These are phyloP conservation scores for Stellera chamaejasme DNA, from an alignment of 345 rosid species.

Conservation along the genomic window DNA sequence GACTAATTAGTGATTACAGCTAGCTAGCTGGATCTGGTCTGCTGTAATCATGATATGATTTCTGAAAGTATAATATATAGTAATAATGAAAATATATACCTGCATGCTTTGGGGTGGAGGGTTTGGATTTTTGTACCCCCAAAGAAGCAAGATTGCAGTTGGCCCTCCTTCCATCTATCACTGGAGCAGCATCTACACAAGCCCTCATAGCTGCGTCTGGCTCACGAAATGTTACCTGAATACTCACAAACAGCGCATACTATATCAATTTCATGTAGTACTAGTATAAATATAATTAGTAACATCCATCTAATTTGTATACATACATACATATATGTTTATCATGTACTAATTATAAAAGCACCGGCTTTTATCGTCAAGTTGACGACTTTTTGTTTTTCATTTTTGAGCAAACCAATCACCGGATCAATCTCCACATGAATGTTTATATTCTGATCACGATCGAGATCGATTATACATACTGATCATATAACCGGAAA, in stretches of 20 bases:
- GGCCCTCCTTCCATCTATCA: slow-evolving; percentile 96
- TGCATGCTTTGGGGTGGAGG: slow-evolving; percentile 72
- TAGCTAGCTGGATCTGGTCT: too few relatives aligned
- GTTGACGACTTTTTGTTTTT: too few relatives aligned
- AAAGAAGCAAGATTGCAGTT: slow-evolving; percentile 93
- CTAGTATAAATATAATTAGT: too few relatives aligned
- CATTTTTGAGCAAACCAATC: background rate
- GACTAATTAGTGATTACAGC: too few relatives aligned
- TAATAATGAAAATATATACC: slow-evolving; percentile 27
- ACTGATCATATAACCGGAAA: background rate
- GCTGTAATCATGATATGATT: too few relatives aligned
- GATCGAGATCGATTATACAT: slow-evolving; percentile 10
- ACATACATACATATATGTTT: too few relatives aligned
- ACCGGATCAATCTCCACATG: slow-evolving; percentile 12
- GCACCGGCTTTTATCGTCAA: too few relatives aligned
- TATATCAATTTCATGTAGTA: background rate
- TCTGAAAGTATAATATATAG: too few relatives aligned
- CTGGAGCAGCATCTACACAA: slow-evolving; percentile 89
- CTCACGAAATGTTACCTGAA: slow-evolving; percentile 84
- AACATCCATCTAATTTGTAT: too few relatives aligned
- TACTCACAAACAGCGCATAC: slow-evolving; percentile 6
- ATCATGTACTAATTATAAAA: background rate
- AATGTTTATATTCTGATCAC: too few relatives aligned
- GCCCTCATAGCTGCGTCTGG: slow-evolving; percentile 95
- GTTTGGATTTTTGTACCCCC: slow-evolving; percentile 96